phyloP scores from a whole-genome alignment of 345 rosid genomes.

The Eucalyptus curtisii region DNA sequence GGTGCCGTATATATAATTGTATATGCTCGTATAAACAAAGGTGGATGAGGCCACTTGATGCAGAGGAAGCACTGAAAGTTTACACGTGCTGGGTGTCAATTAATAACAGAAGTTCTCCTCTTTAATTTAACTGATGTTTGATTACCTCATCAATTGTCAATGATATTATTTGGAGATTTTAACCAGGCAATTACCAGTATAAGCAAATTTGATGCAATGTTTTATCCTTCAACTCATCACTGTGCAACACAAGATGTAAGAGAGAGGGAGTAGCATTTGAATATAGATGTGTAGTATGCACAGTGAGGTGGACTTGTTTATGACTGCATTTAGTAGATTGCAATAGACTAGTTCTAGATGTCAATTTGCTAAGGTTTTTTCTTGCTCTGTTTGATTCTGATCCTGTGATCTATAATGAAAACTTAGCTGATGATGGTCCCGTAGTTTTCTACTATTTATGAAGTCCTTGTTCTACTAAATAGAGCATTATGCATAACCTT shows the following conservation, averaged over 20 bases:
- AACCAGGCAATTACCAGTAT: not conserved
- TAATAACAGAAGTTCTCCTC: not conserved
- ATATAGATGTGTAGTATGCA: not conserved
- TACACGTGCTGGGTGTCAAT: not conserved
- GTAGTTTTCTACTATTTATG: not conserved
- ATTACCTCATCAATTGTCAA: not conserved
- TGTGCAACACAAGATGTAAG: not conserved
- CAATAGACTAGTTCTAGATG: not conserved
- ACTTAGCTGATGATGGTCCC: not conserved
- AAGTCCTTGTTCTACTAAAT: not conserved
- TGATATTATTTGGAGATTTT: not conserved
- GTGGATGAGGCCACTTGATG: not conserved
- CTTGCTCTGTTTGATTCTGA: not conserved
- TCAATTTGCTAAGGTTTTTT: not conserved
- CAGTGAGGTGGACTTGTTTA: not conserved
- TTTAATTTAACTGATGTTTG: not conserved
- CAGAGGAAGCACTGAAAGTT: not conserved
- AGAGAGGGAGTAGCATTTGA: not conserved
- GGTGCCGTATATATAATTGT: not conserved
- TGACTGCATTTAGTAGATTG: not conserved
- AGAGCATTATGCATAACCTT: not conserved
- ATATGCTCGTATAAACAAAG: not conserved
- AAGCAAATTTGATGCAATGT: not conserved
- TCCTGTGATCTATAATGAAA: not conserved
- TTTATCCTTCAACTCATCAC: not conserved